A percentile compares a stretch with the other conserved stretches of the same genome.
phyloP scores from a whole-genome alignment of 2,329 filamentous ascomycete species.

The Rutstroemia sp. region DNA sequence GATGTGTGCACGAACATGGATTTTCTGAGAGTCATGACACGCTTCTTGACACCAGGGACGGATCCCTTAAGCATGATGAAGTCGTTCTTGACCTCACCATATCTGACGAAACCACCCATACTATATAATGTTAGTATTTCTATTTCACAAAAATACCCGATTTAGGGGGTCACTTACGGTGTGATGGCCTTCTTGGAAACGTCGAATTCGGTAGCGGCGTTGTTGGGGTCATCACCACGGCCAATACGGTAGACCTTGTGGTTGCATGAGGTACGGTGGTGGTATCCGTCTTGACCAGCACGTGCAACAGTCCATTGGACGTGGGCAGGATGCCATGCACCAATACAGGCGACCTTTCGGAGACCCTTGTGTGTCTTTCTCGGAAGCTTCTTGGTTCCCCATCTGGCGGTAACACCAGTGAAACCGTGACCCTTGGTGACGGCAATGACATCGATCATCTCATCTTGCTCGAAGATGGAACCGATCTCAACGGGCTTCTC shows the following conservation, averaged over 20 bases:
- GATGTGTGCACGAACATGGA: conserved; percentile 97
- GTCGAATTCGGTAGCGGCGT: conserved; percentile 90
- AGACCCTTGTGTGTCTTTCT: conserved; percentile 99
- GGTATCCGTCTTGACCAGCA: conserved; percentile 99
- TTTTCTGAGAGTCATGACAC: conserved; percentile 97
- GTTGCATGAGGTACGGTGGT: conserved; percentile 99
- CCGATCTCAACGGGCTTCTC: conserved; percentile 96
- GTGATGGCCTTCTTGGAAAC: conserved; percentile 99
- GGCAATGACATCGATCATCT: conserved; percentile 98
- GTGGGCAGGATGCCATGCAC: conserved; percentile 99
- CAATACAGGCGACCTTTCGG: conserved; percentile 99
- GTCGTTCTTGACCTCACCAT: conserved; percentile 99
- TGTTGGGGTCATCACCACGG: conserved; percentile 83
- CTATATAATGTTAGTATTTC: conserved; percentile 42
- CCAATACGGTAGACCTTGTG: conserved; percentile 99
- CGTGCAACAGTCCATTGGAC: conserved; percentile 99
- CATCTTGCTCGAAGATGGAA: conserved; percentile 97
- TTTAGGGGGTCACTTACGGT: conserved; percentile 63
- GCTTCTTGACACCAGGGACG: conserved; percentile 97
- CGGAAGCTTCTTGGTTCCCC: conserved; percentile 99
- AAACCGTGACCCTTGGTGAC: conserved; percentile 99
- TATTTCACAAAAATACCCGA: neutral
- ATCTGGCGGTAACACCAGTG: conserved; percentile 93
- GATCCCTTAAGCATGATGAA: conserved; percentile 97
- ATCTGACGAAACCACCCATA: conserved; percentile 98